phyloP scores from a whole-genome alignment of 169 alveolate genomes.

The Plasmodium reichenowi region DNA sequence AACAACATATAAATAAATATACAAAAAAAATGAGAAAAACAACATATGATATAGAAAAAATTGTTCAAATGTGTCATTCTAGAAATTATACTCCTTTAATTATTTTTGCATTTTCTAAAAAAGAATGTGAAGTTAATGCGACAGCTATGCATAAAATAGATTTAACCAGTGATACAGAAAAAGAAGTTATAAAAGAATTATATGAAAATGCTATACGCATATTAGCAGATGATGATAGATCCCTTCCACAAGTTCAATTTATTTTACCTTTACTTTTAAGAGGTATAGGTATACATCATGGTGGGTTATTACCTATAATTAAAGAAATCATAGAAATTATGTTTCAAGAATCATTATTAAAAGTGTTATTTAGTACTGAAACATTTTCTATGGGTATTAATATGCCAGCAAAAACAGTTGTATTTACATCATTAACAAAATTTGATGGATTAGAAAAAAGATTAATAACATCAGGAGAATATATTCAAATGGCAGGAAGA shows the following conservation, averaged over 20 bases:
- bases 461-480: conserved; percentile 96
- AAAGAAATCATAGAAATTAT: conserved; percentile 98
- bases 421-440: conserved; percentile 95
- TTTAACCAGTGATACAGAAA: conserved; percentile 88
- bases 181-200: conserved; percentile 93
- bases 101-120: conserved; percentile 97
- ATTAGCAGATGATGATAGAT: conserved; percentile 96
- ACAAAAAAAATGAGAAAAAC: conserved; percentile 68
- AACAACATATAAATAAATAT: conserved; percentile 69
- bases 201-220: conserved; percentile 97
- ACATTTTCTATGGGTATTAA: conserved; percentile 99
- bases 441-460: conserved; percentile 95
- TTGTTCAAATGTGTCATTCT: conserved; percentile 94
- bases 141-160: conserved; percentile 88
- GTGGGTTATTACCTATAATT: conserved; percentile 97
- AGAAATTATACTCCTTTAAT: conserved; percentile 95
- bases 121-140: conserved; percentile 98
- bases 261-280: conserved; percentile 93
- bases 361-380: conserved; percentile 97
- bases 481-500: conserved; percentile 96
- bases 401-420: conserved; percentile 99
- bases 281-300: conserved; percentile 99
- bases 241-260: conserved; percentile 93
- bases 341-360: conserved; percentile 96
- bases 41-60: conserved; percentile 91